phyloP scores from a whole-genome alignment of 2,329 filamentous ascomycete species.

The Diaporthe nobilis region DNA sequence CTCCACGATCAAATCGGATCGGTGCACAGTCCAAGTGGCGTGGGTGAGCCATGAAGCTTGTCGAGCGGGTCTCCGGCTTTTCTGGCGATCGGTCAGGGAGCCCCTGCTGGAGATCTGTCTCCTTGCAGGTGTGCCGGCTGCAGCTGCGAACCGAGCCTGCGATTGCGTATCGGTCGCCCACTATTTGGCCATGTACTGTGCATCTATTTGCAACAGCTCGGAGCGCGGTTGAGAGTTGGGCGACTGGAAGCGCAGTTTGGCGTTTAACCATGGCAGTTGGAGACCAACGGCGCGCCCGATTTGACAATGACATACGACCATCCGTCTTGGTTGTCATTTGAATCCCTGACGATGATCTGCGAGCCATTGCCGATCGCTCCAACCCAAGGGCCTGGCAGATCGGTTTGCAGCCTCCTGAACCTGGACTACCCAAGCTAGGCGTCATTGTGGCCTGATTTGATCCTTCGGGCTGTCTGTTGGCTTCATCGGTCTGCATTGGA shows the following conservation, averaged over 20 bases:
- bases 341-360: slow-evolving; percentile 39
- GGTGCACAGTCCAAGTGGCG: slow-evolving; percentile 23
- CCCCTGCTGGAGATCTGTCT: slow-evolving; percentile 28
- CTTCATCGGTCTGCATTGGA: slow-evolving; percentile 30
- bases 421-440: not conserved
- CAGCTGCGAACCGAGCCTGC: slow-evolving; percentile 6
- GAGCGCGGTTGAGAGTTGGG: not conserved
- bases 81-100: slow-evolving; percentile 23
- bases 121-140: not conserved
- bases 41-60: slow-evolving; percentile 31
- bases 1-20: slow-evolving; percentile 23
- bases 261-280: not conserved
- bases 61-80: slow-evolving; percentile 31
- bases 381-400: slow-evolving; percentile 33
- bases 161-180: too few relatives aligned
- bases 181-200: not conserved
- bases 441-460: slow-evolving; percentile 38
- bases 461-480: slow-evolving; percentile 18
- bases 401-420: slow-evolving; percentile 22
- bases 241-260: not conserved
- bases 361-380: slow-evolving; percentile 33
- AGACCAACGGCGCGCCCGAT: not conserved
- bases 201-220: slow-evolving; percentile 7
- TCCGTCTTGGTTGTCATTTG: slow-evolving; percentile 10
- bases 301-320: slow-evolving; percentile 1